Evolutionary conservation across 2,329 filamentous ascomycete species (phyloP).

Genomic region (Pseudogymnoascus sp.): DNA sequence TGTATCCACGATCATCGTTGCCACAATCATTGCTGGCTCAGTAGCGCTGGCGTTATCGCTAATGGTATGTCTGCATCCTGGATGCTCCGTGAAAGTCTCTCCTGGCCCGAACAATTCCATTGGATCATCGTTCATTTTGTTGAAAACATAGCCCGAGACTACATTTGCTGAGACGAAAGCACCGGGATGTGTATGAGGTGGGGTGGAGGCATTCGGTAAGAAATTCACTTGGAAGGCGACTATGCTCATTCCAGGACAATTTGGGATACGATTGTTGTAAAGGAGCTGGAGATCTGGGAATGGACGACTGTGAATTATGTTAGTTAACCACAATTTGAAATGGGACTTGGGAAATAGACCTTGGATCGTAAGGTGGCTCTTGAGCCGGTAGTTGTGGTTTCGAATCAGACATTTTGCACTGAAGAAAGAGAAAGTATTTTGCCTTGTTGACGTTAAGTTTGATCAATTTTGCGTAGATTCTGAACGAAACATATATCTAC

Average conservation of each 20-base stretch:
- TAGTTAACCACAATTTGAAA: neutral
- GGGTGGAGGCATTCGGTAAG: slow-evolving; percentile 33
- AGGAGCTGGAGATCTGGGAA: slow-evolving; percentile 9
- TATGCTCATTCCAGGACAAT: slow-evolving; percentile 34
- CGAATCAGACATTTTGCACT: neutral
- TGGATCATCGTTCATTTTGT: slow-evolving; percentile 39
- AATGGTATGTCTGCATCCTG: slow-evolving; percentile 41
- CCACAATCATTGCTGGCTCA: slow-evolving; percentile 32
- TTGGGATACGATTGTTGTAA: slow-evolving; percentile 29
- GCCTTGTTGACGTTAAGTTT: too few relatives aligned
- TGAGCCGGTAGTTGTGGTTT: neutral
- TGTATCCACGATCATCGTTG: slow-evolving; percentile 35
- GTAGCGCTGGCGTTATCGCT: slow-evolving; percentile 37
- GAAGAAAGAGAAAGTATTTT: neutral
- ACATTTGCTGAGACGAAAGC: slow-evolving; percentile 35
- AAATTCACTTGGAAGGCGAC: slow-evolving; percentile 33
- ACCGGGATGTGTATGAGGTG: slow-evolving; percentile 39
- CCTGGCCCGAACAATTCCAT: slow-evolving; percentile 30
- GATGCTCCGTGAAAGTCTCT: slow-evolving; percentile 36
- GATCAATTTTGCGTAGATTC: too few relatives aligned
- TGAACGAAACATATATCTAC: too few relatives aligned
- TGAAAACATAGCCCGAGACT: slow-evolving; percentile 33
- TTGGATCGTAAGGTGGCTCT: neutral
- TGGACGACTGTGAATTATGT: slow-evolving; percentile 11
- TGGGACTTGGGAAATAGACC: neutral